Percentiles rank a stretch among this genome's conserved stretches.
These are phyloP conservation scores for Saccharomycopsis selenospora DNA, from an alignment of 805 yeast species.

Conservation along the genomic window DNA sequence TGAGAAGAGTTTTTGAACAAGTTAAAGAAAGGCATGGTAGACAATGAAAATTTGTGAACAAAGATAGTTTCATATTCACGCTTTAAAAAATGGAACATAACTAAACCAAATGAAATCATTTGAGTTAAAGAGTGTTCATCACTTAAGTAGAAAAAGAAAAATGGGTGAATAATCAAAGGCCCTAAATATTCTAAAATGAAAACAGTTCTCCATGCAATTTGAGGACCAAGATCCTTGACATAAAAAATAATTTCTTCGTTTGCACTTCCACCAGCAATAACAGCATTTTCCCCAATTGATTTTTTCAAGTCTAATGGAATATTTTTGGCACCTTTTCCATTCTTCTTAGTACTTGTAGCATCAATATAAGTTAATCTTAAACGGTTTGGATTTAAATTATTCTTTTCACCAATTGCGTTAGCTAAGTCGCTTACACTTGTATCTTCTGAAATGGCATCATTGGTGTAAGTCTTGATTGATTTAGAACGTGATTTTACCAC, in stretches of 20 bases:
- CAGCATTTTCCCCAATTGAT: slow-evolving; percentile 32
- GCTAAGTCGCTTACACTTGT: slow-evolving; percentile 38
- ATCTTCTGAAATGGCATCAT: slow-evolving; percentile 28
- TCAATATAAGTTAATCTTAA: slow-evolving; percentile 45
- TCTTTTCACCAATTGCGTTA: slow-evolving; percentile 36
- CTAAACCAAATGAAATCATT: slow-evolving; percentile 44
- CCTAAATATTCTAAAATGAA: slow-evolving; percentile 84
- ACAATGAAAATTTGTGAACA: slow-evolving; percentile 77
- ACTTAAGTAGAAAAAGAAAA: slow-evolving; percentile 46
- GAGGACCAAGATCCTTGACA: slow-evolving; percentile 89
- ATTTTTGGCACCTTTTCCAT: slow-evolving; percentile 24
- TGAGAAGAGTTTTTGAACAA: slow-evolving; percentile 84
- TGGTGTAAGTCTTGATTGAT: slow-evolving; percentile 39
- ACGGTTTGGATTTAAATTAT: slow-evolving; percentile 41
- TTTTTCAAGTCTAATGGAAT: slow-evolving; percentile 26
- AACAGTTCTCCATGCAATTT: slow-evolving; percentile 88
- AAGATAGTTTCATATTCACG: slow-evolving; percentile 83
- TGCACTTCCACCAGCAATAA: slow-evolving; percentile 40
- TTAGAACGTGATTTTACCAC: slow-evolving; percentile 57
- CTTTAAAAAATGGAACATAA: slow-evolving; percentile 71
- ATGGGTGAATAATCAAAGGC: slow-evolving; percentile 73
- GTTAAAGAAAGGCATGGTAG: slow-evolving; percentile 89
- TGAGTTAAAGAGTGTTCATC: slow-evolving; percentile 45
- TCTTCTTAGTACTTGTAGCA: slow-evolving; percentile 22
- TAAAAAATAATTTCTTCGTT: slow-evolving; percentile 38